Percentiles rank a stretch among this genome's conserved stretches.
These are phyloP conservation scores for Oxalis stricta DNA, from an alignment of 441 rosid species.

Conservation along the genomic window DNA sequence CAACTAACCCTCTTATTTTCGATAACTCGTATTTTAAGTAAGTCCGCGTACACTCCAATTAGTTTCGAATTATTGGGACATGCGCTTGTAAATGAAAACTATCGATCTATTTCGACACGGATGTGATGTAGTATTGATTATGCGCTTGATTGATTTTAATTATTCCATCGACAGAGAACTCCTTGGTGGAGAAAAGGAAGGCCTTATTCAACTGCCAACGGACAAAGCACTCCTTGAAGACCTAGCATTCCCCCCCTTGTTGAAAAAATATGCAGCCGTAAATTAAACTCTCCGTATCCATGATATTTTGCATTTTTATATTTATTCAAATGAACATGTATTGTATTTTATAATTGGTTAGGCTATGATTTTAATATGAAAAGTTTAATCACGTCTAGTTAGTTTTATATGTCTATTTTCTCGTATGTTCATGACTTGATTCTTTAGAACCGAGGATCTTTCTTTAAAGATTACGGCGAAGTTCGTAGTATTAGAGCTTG, in stretches of 20 bases:
- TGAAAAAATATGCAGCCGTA: constrained; percentile 81
- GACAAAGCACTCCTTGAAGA: constrained; percentile 72
- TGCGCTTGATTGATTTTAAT: not conserved
- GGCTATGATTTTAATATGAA: no score
- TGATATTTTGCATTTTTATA: no score
- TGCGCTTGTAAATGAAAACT: not conserved
- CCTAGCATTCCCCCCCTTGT: constrained; percentile 68
- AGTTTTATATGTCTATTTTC: no score
- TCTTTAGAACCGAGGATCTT: no score
- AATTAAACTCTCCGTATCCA: constrained; percentile 7
- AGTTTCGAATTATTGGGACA: not conserved
- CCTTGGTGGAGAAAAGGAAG: constrained; percentile 75
- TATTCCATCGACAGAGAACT: constrained; percentile 41
- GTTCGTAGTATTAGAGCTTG: no score
- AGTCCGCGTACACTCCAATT: constrained; percentile 1
- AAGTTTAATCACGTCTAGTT: no score
- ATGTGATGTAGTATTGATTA: not conserved
- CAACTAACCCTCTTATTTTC: constrained; percentile 69
- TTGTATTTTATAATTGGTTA: no score
- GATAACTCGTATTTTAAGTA: constrained; percentile 84
- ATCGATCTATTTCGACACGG: not conserved
- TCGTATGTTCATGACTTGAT: no score
- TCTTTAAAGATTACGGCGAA: no score
- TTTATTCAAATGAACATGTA: no score
- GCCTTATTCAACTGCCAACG: constrained; percentile 55